Percentiles rank a stretch among this genome's conserved stretches.
Conservation (phyloP, 202 grass and related monocot species). For the Panicum hallii region DNA sequence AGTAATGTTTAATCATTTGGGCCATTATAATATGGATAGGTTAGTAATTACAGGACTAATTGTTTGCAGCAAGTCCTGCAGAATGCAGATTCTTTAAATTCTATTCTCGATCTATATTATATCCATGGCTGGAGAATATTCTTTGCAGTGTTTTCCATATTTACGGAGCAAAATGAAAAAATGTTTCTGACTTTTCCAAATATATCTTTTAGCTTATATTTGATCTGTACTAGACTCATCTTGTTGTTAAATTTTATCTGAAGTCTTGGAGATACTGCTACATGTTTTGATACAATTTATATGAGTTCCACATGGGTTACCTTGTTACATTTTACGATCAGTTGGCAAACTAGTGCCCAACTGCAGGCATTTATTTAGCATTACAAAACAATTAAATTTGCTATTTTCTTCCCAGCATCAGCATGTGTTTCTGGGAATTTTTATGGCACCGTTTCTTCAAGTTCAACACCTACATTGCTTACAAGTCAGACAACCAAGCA, state of each 20-base stretch:
- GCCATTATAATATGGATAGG: conserved; percentile 8
- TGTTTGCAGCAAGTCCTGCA: neutral
- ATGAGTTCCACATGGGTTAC: neutral
- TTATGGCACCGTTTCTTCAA: conserved; percentile 43
- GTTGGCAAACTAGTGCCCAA: conserved; percentile 13
- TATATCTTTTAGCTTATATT: conserved; percentile 32
- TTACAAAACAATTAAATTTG: conserved; percentile 16
- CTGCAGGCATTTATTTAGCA: conserved; percentile 27
- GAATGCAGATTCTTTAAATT: conserved; percentile 18
- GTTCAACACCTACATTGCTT: conserved; percentile 47
- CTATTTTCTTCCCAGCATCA: conserved; percentile 36
- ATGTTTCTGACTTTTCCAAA: neutral
- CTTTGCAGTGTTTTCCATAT: neutral
- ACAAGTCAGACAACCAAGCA: conserved; percentile 53
- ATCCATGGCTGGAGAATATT: conserved; percentile 1
- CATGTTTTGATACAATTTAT: conserved; percentile 28
- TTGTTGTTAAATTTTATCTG: conserved; percentile 25
- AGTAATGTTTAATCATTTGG: conserved; percentile 32
- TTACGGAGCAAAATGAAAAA: conserved; percentile 18
- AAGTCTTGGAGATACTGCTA: conserved; percentile 11
- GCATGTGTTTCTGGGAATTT: conserved; percentile 50
- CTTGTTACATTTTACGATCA: conserved; percentile 19
- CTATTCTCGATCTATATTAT: neutral
- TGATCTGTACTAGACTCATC: conserved; percentile 10
- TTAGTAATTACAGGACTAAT: conserved; percentile 8